Evolutionary conservation across 2,329 filamentous ascomycete genomes (phyloP).

Genomic region (Phialemoniopsis sp.): DNA sequence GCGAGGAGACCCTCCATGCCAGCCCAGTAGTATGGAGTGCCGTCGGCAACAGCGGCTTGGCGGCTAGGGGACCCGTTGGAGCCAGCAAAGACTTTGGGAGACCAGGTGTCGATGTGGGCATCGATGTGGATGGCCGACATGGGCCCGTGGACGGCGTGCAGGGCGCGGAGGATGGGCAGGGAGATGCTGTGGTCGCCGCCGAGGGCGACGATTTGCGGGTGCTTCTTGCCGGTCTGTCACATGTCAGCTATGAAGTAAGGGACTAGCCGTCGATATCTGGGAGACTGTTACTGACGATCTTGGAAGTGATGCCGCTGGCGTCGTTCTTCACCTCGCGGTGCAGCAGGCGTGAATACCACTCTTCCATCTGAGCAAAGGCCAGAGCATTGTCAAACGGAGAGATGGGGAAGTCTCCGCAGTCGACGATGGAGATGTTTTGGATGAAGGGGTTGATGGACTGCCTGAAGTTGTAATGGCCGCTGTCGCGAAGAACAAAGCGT

Average conservation of each 20-base stretch:
- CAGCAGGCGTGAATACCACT: too few species aligned
- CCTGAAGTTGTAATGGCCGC: conserved; percentile 10
- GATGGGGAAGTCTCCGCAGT: conserved; percentile 15
- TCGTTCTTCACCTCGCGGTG: neutral
- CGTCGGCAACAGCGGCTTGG: too few species aligned
- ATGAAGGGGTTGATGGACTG: conserved; percentile 9
- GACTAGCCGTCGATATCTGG: conserved; percentile 5
- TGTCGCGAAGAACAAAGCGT: conserved; percentile 10
- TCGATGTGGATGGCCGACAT: conserved; percentile 24
- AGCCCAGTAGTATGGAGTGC: too few species aligned
- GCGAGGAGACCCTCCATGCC: too few species aligned
- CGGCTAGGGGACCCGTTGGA: too few species aligned
- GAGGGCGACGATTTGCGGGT: conserved; percentile 11
- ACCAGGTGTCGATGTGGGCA: too few species aligned
- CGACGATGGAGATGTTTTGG: conserved; percentile 7
- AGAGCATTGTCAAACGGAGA: conserved; percentile 12
- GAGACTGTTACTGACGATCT: neutral
- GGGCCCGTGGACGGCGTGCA: conserved; percentile 20
- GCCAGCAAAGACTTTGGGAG: too few species aligned
- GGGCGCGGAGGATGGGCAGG: conserved; percentile 17
- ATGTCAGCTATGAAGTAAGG: conserved; percentile 2
- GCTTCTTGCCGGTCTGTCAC: conserved; percentile 4
- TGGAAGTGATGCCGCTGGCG: neutral
- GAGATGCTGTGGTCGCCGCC: conserved; percentile 24
- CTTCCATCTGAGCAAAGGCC: conserved; percentile 16